Base-by-base conservation (phyloP, 208 protist genomes). In the Trypanosomatidae sp. region DNA sequence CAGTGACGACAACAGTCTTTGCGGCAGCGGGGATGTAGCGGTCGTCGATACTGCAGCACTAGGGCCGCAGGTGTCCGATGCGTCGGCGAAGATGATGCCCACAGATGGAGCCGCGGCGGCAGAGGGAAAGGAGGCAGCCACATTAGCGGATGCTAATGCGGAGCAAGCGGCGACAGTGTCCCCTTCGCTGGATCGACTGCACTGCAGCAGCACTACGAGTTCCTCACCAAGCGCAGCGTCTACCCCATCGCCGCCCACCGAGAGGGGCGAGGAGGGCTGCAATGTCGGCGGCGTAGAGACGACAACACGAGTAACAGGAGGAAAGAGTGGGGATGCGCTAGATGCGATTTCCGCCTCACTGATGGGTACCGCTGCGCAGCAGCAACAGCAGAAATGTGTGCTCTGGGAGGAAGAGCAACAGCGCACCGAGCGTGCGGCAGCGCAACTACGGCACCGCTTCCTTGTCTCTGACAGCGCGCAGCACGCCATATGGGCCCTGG, bases 401-500 rank as follows among this genome's bases (percentile, higher is more conserved):
- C 62, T 82, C 7, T 81, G 81, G 74, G 44, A 68, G n/a, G 84
- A 83, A 39, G 71, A 83, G 67, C 58, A 30, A 2, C 56, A 62
- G 46, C 64, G 74, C 36, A 59, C 80, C 59, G 58, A 44, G 33
- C 43, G 19, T 33, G 73, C 59, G 22, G 46, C 70, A 30, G 49
- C 46, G 0, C 74, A 66, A 13, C 71, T 84, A 52, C 62, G 70
- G 7, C 81, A 95, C 69, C 79, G 79, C 62, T 86, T 91, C 70
- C 65, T 95, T 47, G 73, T 92, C 25, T 77, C 81, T 5, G 86
- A 92, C 73, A 72, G 66, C 5, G 55, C 33, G 4, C 66, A 71
- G 44, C 85, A 95, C 70, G 80, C 90, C 8, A 86, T 95, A 50
- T 95, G 87, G 86, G 85, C 86, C 1, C 49, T 92, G 43, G 78